Evolutionary conservation across 495 filamentous ascomycete genomes (phyloP).

Genomic region (Aspergillus sclerotioniger): DNA sequence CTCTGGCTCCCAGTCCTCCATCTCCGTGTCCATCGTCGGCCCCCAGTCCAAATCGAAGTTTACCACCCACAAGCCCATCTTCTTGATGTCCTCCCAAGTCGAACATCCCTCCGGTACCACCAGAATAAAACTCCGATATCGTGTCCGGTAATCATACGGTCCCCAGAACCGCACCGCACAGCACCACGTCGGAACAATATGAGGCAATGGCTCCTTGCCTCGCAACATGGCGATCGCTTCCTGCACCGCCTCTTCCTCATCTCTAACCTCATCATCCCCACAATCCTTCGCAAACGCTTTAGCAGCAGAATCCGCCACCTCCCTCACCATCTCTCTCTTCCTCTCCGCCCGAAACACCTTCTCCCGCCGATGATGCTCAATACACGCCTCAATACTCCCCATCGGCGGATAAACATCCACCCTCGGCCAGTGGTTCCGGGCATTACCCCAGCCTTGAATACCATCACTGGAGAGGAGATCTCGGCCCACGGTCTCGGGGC

Average conservation of each 20-base stretch:
- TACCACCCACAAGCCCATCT: neutral
- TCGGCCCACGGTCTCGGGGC: neutral
- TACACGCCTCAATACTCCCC: neutral
- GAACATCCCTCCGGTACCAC: neutral
- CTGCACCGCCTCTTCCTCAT: neutral
- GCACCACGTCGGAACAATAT: slow-evolving; percentile 6
- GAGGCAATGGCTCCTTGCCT: slow-evolving; percentile 2
- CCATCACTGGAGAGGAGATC: neutral
- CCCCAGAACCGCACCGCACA: neutral
- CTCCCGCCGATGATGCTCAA: neutral
- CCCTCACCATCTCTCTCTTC: neutral
- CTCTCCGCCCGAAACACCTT: neutral
- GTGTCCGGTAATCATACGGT: neutral
- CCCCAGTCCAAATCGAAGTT: neutral
- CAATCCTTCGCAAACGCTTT: neutral
- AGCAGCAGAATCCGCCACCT: neutral
- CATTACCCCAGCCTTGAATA: neutral
- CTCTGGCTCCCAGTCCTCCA: neutral
- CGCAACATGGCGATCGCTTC: neutral
- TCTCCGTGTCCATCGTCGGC: neutral
- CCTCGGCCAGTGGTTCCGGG: neutral
- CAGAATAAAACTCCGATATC: neutral
- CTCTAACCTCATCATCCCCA: neutral
- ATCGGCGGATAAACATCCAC: slow-evolving; percentile 1
- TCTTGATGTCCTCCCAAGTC: neutral